These are phyloP conservation scores for Puccinia polysora DNA, from an alignment of 1,284 basidiomycete genomes.

Conservation along the genomic window DNA sequence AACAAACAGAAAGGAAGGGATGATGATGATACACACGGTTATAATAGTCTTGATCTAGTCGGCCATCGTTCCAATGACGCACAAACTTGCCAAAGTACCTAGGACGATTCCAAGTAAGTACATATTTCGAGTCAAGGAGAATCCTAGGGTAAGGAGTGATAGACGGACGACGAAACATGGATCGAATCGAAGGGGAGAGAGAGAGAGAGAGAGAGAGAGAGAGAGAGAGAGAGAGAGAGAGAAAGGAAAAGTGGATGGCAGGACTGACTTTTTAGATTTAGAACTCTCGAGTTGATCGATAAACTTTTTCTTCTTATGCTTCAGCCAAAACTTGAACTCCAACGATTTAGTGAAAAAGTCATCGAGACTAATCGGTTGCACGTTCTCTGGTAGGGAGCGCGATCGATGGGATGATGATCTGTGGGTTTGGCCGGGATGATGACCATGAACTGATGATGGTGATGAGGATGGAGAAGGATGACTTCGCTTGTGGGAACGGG, in stretches of 20 bases:
- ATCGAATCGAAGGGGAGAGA: background rate
- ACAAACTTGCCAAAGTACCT: constrained; percentile 37
- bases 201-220: background rate
- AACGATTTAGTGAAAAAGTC: constrained; percentile 34
- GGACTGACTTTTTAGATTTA: constrained; percentile 20
- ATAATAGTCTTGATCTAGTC: constrained; percentile 15
- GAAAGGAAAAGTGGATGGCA: background rate
- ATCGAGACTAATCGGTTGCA: background rate
- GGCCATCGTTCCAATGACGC: constrained; percentile 17
- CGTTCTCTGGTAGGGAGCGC: background rate
- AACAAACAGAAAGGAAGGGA: background rate
- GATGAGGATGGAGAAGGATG: background rate
- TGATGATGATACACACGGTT: background rate
- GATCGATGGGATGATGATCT: background rate
- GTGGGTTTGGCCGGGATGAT: background rate
- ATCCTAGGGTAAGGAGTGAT: too few relatives aligned
- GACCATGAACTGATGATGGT: background rate
- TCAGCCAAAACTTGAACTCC: constrained; percentile 30
- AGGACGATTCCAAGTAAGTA: background rate
- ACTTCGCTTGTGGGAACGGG: background rate
- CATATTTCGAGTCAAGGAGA: too few relatives aligned
- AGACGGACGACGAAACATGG: too few relatives aligned
- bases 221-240: background rate
- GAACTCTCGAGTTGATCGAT: constrained; percentile 18
- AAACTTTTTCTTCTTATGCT: constrained; percentile 30